A percentile compares a stretch with the other conserved stretches of the same genome.
phyloP scores from a whole-genome alignment of 768 basidiomycete species.

The Termitomyces sp. region DNA sequence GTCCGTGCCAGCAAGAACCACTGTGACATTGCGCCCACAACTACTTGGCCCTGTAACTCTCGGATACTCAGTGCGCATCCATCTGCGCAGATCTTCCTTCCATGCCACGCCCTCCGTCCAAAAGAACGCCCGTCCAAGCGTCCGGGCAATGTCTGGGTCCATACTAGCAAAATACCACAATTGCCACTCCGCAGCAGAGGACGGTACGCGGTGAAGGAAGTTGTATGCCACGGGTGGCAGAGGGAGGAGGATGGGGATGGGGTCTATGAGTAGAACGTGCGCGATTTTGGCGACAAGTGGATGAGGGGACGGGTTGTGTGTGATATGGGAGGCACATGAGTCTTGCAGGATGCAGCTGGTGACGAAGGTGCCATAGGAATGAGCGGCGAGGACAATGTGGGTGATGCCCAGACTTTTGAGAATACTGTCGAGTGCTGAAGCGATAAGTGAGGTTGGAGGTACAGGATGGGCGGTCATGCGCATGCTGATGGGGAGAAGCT shows the following conservation, averaged over 20 bases:
- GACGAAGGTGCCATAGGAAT: conserved; percentile 64
- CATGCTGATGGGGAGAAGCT: conserved; percentile 57
- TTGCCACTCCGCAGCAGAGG: conserved; percentile 48
- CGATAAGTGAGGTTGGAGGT: conserved; percentile 35
- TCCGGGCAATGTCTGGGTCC: conserved; percentile 59
- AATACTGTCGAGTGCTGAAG: conserved; percentile 39
- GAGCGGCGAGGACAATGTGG: conserved; percentile 43
- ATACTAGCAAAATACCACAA: conserved; percentile 66
- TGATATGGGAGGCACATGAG: conserved; percentile 13
- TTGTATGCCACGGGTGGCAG: conserved; percentile 60
- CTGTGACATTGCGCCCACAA: conserved; percentile 24
- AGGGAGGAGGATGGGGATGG: conserved; percentile 63
- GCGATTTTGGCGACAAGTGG: conserved; percentile 32
- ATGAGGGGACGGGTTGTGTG: not conserved
- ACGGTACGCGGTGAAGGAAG: conserved; percentile 59
- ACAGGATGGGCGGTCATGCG: conserved; percentile 52
- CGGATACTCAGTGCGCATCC: conserved; percentile 12
- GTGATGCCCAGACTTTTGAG: conserved; percentile 38
- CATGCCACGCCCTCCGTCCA: conserved; percentile 63
- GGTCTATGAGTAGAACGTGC: conserved; percentile 54
- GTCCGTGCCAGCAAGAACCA: conserved; percentile 34
- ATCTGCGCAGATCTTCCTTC: conserved; percentile 47
- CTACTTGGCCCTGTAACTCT: not conserved
- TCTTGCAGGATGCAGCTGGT: conserved; percentile 51
- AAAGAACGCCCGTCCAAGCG: conserved; percentile 59